Evolutionary conservation across 192 early-diverging fungal genomes (phyloP).

Genomic region (Rhizophagus sp.): DNA sequence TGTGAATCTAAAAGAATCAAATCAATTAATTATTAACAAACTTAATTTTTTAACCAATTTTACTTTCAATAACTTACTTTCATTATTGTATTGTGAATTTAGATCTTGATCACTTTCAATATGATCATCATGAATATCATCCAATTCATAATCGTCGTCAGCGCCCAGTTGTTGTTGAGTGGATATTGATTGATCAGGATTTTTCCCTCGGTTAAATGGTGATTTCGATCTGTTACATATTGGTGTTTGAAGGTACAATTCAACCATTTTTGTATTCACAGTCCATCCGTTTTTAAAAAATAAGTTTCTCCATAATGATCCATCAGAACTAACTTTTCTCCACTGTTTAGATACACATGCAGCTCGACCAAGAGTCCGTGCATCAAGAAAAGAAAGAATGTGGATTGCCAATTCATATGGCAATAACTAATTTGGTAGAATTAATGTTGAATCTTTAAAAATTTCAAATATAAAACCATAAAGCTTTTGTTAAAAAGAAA

Average conservation of each 20-base stretch:
- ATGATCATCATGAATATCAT: neutral
- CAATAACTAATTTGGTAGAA: slow-evolving; percentile 33
- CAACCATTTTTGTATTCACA: slow-evolving; percentile 41
- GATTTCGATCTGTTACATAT: slow-evolving; percentile 4
- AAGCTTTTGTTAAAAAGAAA: neutral
- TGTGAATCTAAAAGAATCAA: neutral
- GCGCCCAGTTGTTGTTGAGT: slow-evolving; percentile 24
- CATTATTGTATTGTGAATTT: neutral
- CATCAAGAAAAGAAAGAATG: slow-evolving; percentile 55
- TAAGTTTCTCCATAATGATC: slow-evolving; percentile 60
- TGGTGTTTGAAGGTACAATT: slow-evolving; percentile 36
- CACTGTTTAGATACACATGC: slow-evolving; percentile 59
- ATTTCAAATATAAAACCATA: neutral
- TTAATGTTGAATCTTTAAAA: neutral
- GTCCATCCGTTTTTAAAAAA: slow-evolving; percentile 48
- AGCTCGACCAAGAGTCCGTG: slow-evolving; percentile 46
- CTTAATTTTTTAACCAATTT: too few relatives aligned
- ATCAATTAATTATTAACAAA: neutral
- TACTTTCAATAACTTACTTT: neutral
- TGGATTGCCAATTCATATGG: slow-evolving; percentile 58
- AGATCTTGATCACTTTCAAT: slow-evolving; percentile 6
- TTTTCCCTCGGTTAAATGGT: neutral
- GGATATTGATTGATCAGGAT: slow-evolving; percentile 4
- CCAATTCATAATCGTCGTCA: slow-evolving; percentile 34
- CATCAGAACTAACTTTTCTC: slow-evolving; percentile 60